Evolutionary conservation across 208 protist species (phyloP).

Genomic region (Acanthamoeba healyi): DNA sequence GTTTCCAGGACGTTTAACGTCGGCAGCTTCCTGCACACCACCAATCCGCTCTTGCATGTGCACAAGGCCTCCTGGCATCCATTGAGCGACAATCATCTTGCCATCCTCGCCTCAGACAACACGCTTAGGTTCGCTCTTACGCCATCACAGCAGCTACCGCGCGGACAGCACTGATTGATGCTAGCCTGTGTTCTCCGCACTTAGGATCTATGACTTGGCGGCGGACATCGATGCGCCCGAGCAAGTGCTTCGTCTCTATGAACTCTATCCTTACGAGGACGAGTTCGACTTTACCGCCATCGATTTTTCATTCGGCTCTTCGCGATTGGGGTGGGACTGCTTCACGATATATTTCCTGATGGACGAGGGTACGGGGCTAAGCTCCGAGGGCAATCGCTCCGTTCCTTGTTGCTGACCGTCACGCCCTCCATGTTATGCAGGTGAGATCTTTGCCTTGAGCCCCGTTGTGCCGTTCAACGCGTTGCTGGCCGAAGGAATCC

Average conservation of each 20-base stretch:
- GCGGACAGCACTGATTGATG: too few relatives aligned
- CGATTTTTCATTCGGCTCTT: conserved; percentile 32
- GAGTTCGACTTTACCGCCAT: background rate
- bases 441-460: conserved; percentile 28
- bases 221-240: conserved; percentile 49
- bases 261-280: background rate
- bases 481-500: background rate
- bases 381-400: too few relatives aligned
- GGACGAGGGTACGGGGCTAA: too few relatives aligned
- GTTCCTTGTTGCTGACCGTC: too few relatives aligned
- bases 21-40: conserved; percentile 33
- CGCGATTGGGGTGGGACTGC: background rate
- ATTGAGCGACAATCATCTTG: conserved; percentile 47
- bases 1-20: conserved; percentile 9
- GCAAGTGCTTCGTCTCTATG: background rate
- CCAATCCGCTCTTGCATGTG: background rate
- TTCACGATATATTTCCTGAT: conserved; percentile 68
- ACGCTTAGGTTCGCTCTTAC: conserved; percentile 2
- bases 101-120: conserved; percentile 58
- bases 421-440: too few relatives aligned
- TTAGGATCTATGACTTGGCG: conserved; percentile 29
- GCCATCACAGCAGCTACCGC: too few relatives aligned
- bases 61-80: conserved; percentile 38
- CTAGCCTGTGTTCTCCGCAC: too few relatives aligned
- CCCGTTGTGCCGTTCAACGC: conserved; percentile 47